Evolutionary conservation across 306 rosid species (phyloP).

Genomic region (Citrullus mucosospermus): DNA sequence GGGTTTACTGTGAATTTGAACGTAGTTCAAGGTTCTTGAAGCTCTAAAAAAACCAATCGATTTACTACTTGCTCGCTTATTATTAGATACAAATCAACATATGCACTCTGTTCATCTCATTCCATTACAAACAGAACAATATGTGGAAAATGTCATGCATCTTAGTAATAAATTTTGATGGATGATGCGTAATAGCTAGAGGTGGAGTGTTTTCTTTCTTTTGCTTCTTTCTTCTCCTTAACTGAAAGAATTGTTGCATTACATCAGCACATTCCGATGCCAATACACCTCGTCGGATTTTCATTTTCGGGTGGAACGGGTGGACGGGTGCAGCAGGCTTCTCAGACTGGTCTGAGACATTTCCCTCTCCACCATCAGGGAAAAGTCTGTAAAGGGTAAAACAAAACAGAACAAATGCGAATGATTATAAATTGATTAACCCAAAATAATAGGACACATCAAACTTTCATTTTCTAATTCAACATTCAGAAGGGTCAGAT

Average conservation of each 20-base stretch:
- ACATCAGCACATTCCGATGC: conserved; percentile 66
- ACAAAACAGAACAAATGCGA: neutral
- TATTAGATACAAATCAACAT: neutral
- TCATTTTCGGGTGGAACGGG: conserved; percentile 88
- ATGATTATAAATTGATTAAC: neutral
- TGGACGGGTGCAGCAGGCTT: conserved; percentile 69
- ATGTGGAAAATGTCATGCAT: conserved; percentile 63
- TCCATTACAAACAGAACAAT: conserved; percentile 47
- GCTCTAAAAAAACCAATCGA: neutral
- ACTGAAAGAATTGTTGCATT: conserved; percentile 92
- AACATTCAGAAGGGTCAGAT: neutral
- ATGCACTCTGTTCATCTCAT: neutral
- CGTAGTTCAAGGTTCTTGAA: neutral
- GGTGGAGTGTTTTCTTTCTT: conserved; percentile 29
- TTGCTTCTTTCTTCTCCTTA: conserved; percentile 49
- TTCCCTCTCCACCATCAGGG: conserved; percentile 48
- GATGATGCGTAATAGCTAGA: conserved; percentile 30
- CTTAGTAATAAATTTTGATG: conserved; percentile 52
- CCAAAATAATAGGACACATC: neutral
- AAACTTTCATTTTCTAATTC: neutral
- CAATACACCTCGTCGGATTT: conserved; percentile 59
- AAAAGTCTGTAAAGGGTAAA: conserved; percentile 42
- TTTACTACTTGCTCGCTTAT: neutral
- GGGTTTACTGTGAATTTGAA: too few relatives aligned
- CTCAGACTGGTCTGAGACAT: conserved; percentile 28